Conservation (phyloP, 1,284 basidiomycete genomes). For the Fomitopsis betulina region DNA sequence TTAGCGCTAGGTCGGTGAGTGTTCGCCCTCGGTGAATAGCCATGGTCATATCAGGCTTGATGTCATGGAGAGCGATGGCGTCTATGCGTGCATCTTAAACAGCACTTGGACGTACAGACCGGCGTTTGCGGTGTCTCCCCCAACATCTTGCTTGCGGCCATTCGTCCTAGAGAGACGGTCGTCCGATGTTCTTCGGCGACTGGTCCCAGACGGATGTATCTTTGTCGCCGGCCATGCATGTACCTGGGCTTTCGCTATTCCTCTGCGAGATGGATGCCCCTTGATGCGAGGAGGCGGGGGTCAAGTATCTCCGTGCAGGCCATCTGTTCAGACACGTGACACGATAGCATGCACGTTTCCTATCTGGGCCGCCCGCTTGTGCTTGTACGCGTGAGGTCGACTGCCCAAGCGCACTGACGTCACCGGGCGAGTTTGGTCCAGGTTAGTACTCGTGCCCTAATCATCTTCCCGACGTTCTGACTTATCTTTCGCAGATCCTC, state of each 20-base stretch:
- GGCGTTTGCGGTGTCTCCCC: neutral
- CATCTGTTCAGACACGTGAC: neutral
- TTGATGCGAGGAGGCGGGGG: neutral
- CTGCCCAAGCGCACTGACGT: neutral
- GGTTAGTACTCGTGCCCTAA: neutral
- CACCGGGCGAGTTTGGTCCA: neutral
- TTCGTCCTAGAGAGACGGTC: too few species aligned
- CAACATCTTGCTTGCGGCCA: neutral
- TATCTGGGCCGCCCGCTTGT: neutral
- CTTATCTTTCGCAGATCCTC: neutral
- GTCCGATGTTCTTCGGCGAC: too few species aligned
- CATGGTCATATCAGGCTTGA: neutral
- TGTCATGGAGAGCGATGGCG: neutral
- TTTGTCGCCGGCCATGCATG: too few species aligned
- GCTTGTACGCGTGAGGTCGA: neutral
- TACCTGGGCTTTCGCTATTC: too few species aligned
- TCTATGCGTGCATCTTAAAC: neutral
- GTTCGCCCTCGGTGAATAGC: neutral
- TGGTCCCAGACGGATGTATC: too few species aligned
- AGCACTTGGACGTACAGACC: neutral
- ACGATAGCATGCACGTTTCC: neutral
- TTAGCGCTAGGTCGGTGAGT: neutral
- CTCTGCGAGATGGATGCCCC: neutral
- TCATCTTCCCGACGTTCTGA: neutral
- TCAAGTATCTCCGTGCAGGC: neutral